These are phyloP conservation scores for Tricharina praecox DNA, from an alignment of 495 filamentous ascomycete species.

Conservation along the genomic window DNA sequence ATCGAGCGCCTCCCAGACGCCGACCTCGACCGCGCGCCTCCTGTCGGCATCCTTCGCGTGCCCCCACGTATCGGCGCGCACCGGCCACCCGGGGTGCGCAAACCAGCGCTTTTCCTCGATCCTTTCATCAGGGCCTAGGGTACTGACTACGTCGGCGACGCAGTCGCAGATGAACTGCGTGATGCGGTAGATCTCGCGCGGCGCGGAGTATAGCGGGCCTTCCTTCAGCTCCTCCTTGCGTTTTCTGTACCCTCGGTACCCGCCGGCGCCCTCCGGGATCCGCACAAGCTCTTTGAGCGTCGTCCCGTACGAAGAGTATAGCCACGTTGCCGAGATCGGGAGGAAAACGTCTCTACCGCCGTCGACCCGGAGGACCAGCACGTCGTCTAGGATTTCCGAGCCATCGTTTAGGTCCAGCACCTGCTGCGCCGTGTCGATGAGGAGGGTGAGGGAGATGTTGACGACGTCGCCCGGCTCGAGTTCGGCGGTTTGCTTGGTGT, in stretches of 20 bases:
- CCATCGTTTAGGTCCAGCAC: slow-evolving; percentile 56
- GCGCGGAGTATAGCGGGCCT: slow-evolving; percentile 47
- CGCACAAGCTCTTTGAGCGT: slow-evolving; percentile 67
- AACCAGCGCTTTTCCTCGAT: slow-evolving; percentile 32
- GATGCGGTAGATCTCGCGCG: slow-evolving; percentile 71
- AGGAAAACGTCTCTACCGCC: slow-evolving; percentile 86
- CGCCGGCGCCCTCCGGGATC: slow-evolving; percentile 53
- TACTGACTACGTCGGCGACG: slow-evolving; percentile 32
- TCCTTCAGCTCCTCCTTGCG: slow-evolving; percentile 8
- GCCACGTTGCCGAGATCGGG: slow-evolving; percentile 58
- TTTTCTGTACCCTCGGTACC: slow-evolving; percentile 33
- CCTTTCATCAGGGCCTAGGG: slow-evolving; percentile 34
- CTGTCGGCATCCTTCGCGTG: slow-evolving; percentile 11
- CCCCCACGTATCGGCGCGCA: slow-evolving; percentile 18
- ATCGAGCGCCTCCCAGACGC: slow-evolving; percentile 22
- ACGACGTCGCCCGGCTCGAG: slow-evolving; percentile 71
- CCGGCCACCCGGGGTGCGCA: slow-evolving; percentile 23
- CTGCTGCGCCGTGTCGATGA: slow-evolving; percentile 44
- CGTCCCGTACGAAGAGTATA: slow-evolving; percentile 65
- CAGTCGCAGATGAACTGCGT: slow-evolving; percentile 61
- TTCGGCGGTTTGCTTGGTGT: slow-evolving; percentile 34
- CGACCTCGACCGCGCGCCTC: slow-evolving; percentile 14
- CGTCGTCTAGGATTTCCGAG: slow-evolving; percentile 52
- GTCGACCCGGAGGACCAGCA: slow-evolving; percentile 72
- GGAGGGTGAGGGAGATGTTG: slow-evolving; percentile 46